phyloP scores from a whole-genome alignment of 2,329 filamentous ascomycete genomes.

The Curvularia lunata region DNA sequence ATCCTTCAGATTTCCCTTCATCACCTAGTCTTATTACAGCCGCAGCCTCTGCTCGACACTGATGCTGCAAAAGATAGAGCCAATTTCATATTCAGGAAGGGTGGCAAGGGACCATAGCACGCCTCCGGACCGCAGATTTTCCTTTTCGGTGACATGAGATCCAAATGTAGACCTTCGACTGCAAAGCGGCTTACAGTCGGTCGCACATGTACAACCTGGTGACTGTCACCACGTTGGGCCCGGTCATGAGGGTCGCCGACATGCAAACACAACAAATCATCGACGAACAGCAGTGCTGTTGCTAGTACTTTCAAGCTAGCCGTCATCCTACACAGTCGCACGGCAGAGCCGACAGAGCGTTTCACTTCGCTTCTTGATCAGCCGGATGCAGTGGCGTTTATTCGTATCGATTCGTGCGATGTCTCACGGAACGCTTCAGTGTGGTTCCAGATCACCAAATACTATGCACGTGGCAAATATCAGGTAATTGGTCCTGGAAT shows the following conservation, averaged over 20 bases:
- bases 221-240: conserved; percentile 26
- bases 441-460: conserved; percentile 8
- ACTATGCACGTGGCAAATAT: conserved; percentile 19
- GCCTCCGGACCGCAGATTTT: neutral
- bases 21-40: neutral
- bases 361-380: neutral
- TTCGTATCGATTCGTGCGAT: conserved; percentile 5
- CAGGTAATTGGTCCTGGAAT: conserved; percentile 4
- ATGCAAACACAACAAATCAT: conserved; percentile 1
- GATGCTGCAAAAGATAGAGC: neutral
- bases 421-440: conserved; percentile 7
- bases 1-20: neutral
- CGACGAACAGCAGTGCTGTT: neutral
- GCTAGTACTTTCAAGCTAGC: neutral
- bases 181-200: conserved; percentile 10
- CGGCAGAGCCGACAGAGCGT: neutral
- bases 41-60: neutral
- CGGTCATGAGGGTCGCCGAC: conserved; percentile 3
- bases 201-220: conserved; percentile 18
- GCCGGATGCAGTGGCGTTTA: neutral
- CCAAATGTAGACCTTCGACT: neutral
- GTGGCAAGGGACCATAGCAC: neutral
- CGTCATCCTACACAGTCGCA: neutral
- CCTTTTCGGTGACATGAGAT: neutral
- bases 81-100: neutral